These are phyloP conservation scores for Colletotrichum camelliae DNA, from an alignment of 2,329 filamentous ascomycete genomes.

Conservation along the genomic window DNA sequence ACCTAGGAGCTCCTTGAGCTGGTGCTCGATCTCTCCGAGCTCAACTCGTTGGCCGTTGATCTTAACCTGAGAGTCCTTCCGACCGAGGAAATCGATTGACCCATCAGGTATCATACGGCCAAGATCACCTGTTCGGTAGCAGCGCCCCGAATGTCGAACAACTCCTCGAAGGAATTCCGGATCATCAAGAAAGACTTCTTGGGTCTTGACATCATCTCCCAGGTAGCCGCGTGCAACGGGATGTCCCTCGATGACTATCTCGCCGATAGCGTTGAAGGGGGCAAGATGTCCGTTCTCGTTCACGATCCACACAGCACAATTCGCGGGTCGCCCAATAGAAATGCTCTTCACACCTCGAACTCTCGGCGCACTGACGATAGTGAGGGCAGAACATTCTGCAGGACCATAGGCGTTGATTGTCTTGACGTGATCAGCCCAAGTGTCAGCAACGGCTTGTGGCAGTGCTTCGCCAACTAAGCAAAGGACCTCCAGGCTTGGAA, in stretches of 20 bases:
- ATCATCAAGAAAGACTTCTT: background rate
- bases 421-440: slow-evolving; percentile 20
- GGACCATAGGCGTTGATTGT: slow-evolving; percentile 24
- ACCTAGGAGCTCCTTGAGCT: background rate
- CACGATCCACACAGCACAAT: slow-evolving; percentile 29
- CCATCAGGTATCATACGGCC: slow-evolving; percentile 16
- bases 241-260: slow-evolving; percentile 32
- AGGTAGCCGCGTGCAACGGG: slow-evolving; percentile 25
- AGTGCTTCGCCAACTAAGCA: slow-evolving; percentile 20
- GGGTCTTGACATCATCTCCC: background rate
- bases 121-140: slow-evolving; percentile 14
- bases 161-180: background rate
- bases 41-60: slow-evolving; percentile 24
- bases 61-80: slow-evolving; percentile 24
- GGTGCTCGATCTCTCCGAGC: slow-evolving; percentile 25
- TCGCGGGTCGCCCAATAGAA: background rate
- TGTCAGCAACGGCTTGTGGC: slow-evolving; percentile 4
- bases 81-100: slow-evolving; percentile 11
- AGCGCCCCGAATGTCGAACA: background rate
- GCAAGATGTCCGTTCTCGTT: slow-evolving; percentile 23
- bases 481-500: slow-evolving; percentile 5
- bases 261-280: slow-evolving; percentile 27
- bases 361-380: slow-evolving; percentile 4
- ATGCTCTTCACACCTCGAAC: background rate
- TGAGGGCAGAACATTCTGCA: slow-evolving; percentile 23